phyloP scores from a whole-genome alignment of 1,284 basidiomycete species.

The Wolfiporia cocos region DNA sequence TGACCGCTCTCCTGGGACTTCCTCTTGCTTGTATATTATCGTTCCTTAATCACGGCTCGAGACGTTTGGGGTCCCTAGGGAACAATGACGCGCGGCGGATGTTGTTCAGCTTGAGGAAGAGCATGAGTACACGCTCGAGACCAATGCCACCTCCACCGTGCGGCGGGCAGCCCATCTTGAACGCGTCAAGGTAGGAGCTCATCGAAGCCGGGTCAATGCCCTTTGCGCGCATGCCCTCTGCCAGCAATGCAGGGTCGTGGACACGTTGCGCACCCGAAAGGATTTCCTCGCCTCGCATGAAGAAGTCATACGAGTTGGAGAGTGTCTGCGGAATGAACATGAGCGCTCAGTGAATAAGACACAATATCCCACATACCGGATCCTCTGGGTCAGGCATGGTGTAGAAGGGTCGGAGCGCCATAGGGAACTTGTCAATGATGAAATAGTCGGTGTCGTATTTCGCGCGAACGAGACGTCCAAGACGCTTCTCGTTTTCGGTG shows the following conservation, averaged over 20 bases:
- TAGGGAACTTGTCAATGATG: slow-evolving; percentile 96
- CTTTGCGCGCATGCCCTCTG: slow-evolving; percentile 78
- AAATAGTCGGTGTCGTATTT: slow-evolving; percentile 98
- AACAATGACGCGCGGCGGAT: slow-evolving; percentile 92
- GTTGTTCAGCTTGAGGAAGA: slow-evolving; percentile 94
- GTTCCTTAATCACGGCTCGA: slow-evolving; percentile 66
- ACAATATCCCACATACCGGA: slow-evolving; percentile 54
- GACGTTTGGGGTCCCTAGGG: slow-evolving; percentile 87
- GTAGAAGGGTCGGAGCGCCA: slow-evolving; percentile 93
- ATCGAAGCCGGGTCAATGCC: slow-evolving; percentile 83
- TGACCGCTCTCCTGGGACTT: background rate
- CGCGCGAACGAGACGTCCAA: slow-evolving; percentile 83
- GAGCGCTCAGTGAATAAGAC: slow-evolving; percentile 8
- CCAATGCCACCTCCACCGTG: slow-evolving; percentile 84
- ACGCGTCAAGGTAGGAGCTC: slow-evolving; percentile 90
- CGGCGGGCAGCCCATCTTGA: slow-evolving; percentile 90
- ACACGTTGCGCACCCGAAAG: slow-evolving; percentile 96
- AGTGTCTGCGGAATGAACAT: slow-evolving; percentile 46
- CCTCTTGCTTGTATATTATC: too few species aligned
- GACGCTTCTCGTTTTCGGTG: slow-evolving; percentile 89
- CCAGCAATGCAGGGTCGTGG: slow-evolving; percentile 83
- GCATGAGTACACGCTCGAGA: slow-evolving; percentile 93
- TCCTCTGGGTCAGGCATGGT: slow-evolving; percentile 94
- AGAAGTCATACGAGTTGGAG: slow-evolving; percentile 99
- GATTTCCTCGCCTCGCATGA: slow-evolving; percentile 99